Percentiles rank a stretch among this genome's conserved stretches.
Evolutionary conservation across 768 basidiomycete genomes (phyloP).

Genomic region (Boletus subcaerulescens): DNA sequence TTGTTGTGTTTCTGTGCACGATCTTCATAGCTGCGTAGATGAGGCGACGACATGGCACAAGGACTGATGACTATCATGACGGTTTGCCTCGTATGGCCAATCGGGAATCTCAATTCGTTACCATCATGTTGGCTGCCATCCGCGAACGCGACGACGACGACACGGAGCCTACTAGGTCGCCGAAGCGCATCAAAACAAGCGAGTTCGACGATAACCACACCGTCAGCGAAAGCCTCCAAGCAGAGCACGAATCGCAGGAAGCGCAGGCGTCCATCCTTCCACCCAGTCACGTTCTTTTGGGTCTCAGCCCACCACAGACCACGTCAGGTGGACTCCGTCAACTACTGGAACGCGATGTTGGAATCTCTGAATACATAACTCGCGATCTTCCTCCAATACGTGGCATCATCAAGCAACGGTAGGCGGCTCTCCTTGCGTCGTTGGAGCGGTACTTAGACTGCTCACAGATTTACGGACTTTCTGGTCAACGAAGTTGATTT

Average conservation of each 20-base stretch:
- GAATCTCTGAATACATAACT: slow-evolving; percentile 84
- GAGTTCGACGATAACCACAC: slow-evolving; percentile 11
- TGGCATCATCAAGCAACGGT: slow-evolving; percentile 98
- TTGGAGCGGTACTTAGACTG: neutral
- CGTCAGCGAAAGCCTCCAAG: slow-evolving; percentile 4
- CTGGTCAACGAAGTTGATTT: slow-evolving; percentile 88
- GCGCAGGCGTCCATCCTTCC: slow-evolving; percentile 47
- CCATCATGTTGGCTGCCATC: slow-evolving; percentile 31
- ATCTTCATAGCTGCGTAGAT: slow-evolving; percentile 56
- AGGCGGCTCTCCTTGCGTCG: slow-evolving; percentile 16
- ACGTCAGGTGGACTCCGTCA: slow-evolving; percentile 55
- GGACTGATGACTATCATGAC: too few relatives aligned
- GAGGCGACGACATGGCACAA: slow-evolving; percentile 32
- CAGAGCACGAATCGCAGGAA: neutral
- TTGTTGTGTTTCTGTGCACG: slow-evolving; percentile 61
- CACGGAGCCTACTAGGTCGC: slow-evolving; percentile 35
- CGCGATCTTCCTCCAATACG: slow-evolving; percentile 67
- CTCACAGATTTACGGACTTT: slow-evolving; percentile 90
- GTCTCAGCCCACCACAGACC: slow-evolving; percentile 49
- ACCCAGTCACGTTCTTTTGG: slow-evolving; percentile 70
- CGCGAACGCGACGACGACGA: slow-evolving; percentile 54
- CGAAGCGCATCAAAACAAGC: slow-evolving; percentile 40
- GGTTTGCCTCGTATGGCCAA: too few relatives aligned
- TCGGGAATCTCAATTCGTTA: neutral
- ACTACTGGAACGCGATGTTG: slow-evolving; percentile 75